phyloP scores from a whole-genome alignment of 176 grass and related monocot species.

The Triticum turgidum region DNA sequence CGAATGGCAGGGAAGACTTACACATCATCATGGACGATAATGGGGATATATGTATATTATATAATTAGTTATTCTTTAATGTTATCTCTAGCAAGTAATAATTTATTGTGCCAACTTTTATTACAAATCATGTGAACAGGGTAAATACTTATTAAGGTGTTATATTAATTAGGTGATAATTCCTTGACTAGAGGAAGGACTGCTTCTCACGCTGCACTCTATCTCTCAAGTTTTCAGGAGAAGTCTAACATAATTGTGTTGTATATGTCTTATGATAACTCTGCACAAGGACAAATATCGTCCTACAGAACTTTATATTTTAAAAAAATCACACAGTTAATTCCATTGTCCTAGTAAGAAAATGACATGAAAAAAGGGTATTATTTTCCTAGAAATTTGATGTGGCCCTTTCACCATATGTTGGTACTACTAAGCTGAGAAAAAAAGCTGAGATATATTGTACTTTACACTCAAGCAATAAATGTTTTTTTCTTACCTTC shows the following conservation, averaged over 20 bases:
- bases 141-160: background rate
- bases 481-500: conserved; percentile 20
- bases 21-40: no score
- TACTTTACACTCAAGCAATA: background rate
- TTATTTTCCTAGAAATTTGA: background rate
- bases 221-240: background rate
- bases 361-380: background rate
- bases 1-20: background rate
- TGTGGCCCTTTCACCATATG: background rate
- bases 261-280: background rate
- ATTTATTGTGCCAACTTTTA: no score
- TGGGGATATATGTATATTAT: no score
- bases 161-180: background rate
- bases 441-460: background rate
- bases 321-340: no score
- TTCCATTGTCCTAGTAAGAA: background rate
- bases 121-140: background rate
- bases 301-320: no score
- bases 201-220: background rate
- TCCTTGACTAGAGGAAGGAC: background rate
- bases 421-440: background rate
- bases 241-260: background rate
- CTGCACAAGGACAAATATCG: background rate
- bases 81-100: no score
- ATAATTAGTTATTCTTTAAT: no score